A percentile compares a stretch with the other conserved stretches of the same genome.
These are phyloP conservation scores for Candida anglica DNA, from an alignment of 805 yeast species.

Conservation along the genomic window DNA sequence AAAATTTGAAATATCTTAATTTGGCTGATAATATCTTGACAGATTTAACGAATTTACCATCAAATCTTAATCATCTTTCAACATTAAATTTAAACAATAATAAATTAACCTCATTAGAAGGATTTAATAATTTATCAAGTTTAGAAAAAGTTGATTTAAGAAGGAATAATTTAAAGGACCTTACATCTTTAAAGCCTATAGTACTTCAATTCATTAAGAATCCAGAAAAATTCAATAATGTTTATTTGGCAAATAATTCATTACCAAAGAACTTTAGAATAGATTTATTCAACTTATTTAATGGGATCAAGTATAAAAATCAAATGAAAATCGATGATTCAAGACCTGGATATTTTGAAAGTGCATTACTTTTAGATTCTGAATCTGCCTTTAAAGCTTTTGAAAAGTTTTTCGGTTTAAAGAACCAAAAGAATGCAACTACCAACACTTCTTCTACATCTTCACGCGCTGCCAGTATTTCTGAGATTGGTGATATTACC, in stretches of 20 bases:
- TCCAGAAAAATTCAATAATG: slow-evolving; percentile 34
- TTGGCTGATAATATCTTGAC: slow-evolving; percentile 41
- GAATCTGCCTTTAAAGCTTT: slow-evolving; percentile 43
- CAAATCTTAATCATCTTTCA: slow-evolving; percentile 30
- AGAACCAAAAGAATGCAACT: not conserved
- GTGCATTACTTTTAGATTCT: slow-evolving; percentile 48
- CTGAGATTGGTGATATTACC: too few relatives aligned
- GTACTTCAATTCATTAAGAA: slow-evolving; percentile 28
- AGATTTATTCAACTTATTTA: slow-evolving; percentile 53
- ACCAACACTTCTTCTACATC: slow-evolving; percentile 1
- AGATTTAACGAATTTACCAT: slow-evolving; percentile 28
- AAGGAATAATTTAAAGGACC: slow-evolving; percentile 38
- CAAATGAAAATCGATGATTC: slow-evolving; percentile 54
- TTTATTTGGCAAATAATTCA: slow-evolving; percentile 38
- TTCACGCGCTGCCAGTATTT: too few relatives aligned
- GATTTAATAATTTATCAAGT: slow-evolving; percentile 38
- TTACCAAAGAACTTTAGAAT: slow-evolving; percentile 46
- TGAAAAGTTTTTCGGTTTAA: slow-evolving; percentile 28
- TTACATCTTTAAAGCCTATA: slow-evolving; percentile 31
- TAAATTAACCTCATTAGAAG: slow-evolving; percentile 35
- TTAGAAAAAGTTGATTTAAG: slow-evolving; percentile 53
- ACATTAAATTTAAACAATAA: slow-evolving; percentile 52
- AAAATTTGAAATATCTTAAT: slow-evolving; percentile 43
- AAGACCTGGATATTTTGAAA: slow-evolving; percentile 58
- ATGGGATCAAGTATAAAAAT: slow-evolving; percentile 48